These are phyloP conservation scores for Pholiota microspora DNA, from an alignment of 768 basidiomycete species.

Conservation along the genomic window DNA sequence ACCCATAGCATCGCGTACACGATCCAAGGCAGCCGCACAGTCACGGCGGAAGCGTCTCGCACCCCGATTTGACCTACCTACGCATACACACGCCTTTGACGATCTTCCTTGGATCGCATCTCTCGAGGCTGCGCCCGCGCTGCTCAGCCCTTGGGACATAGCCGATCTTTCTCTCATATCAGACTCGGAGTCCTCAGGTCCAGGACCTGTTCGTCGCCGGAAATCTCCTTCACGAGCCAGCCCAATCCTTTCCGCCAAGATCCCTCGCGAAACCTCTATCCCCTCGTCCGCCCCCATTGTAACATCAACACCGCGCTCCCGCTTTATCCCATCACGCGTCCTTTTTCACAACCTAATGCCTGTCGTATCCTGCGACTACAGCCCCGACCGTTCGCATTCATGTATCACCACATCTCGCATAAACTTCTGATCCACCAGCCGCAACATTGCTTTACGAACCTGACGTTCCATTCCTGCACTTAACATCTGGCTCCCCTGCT, in stretches of 20 bases:
- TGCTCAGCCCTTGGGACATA: constrained; percentile 47
- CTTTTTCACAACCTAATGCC: constrained; percentile 65
- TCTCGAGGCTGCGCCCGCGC: constrained; percentile 45
- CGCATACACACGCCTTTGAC: constrained; percentile 44
- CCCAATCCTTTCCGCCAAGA: constrained; percentile 31
- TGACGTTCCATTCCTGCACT: constrained; percentile 10
- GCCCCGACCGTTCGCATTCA: constrained; percentile 18
- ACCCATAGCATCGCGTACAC: constrained; percentile 37
- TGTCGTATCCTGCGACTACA: constrained; percentile 38
- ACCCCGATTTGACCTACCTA: constrained; percentile 27
- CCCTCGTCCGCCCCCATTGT: constrained; percentile 16
- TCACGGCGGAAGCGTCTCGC: constrained; percentile 29
- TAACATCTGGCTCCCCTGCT: constrained; percentile 12
- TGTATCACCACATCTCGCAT: constrained; percentile 30
- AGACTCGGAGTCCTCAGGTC: constrained; percentile 21
- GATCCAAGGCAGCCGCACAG: constrained; percentile 26
- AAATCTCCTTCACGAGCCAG: constrained; percentile 52
- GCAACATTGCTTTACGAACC: constrained; percentile 10
- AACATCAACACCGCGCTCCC: constrained; percentile 34
- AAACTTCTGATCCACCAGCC: constrained; percentile 19
- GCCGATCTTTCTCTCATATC: constrained; percentile 67
- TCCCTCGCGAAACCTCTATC: constrained; percentile 23
- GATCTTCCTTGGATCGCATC: constrained; percentile 67
- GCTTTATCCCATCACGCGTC: constrained; percentile 46
- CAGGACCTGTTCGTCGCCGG: constrained; percentile 59